Base-by-base conservation (phyloP, 2,329 filamentous ascomycete species). In the Colletotrichum cereale region DNA sequence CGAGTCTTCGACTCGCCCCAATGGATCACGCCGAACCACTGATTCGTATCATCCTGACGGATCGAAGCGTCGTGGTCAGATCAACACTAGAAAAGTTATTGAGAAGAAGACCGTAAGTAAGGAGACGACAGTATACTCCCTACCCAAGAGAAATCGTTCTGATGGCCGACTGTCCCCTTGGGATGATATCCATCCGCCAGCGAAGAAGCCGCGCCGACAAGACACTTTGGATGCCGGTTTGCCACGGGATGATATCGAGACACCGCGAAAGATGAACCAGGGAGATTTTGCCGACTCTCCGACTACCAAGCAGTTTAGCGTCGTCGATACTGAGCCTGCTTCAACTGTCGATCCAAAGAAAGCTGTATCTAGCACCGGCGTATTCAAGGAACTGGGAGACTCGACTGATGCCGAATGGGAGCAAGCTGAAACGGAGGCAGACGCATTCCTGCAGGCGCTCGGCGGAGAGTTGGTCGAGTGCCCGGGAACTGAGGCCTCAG, bases 131-230 rank as follows among this genome's bases (percentile, higher is more conserved):
- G 1, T 24, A 3, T 40, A 47, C 18, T 36, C 53, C 12, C 12
- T 26, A 2, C 24, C 26, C 14, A 66, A 14, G 12, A 58, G 29
- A 34, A 40, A 68, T 12, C 44, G 36, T 18, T 34, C 48, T 21
- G 68, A 74, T 12, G 77, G 77, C 38, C 74, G 77, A 29, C 67
- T 79, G 29, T 77, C 77, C 31, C 75, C 77, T 42, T 79, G 75
- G 77, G 74, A 76, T 47, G 74, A 75, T 47, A 76, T 77, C 40
- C 16, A 71, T 12, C 52, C 47, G 24, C 68, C 68, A 5, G 2
- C 52, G n/a, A 67, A 62, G 44, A 71, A 62, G 58, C 57, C 34
- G n/a, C 38, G 31, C 16, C 57, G 38, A 38, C 42, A 57, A 44
- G 16, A 50, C 2, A 29, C n/a, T 38, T n/a, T 18, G 14, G 36